Percentiles rank a stretch among this genome's conserved stretches.
Conservation (phyloP, 2,329 filamentous ascomycete species). For the Thermothelomyces thermophilus region DNA sequence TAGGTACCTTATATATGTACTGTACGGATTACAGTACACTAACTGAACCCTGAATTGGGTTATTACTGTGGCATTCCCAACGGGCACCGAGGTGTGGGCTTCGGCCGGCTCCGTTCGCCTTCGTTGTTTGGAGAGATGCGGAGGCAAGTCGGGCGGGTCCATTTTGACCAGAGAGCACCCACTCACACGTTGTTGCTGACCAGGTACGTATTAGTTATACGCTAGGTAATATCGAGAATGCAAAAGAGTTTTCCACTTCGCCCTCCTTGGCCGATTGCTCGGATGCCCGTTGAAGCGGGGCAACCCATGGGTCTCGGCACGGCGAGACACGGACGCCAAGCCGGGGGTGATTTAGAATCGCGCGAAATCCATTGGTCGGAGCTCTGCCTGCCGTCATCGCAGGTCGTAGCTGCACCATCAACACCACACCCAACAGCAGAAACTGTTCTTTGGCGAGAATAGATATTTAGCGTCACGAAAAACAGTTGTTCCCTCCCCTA, state of each 20-base stretch:
- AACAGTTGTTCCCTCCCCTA: too few species aligned
- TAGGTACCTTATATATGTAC: too few species aligned
- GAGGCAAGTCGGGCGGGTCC: conserved; percentile 7
- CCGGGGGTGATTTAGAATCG: conserved; percentile 15
- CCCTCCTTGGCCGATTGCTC: neutral
- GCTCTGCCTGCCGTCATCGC: conserved; percentile 18
- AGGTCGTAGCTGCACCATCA: conserved; percentile 6
- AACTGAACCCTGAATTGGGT: too few species aligned
- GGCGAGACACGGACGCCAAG: conserved; percentile 10
- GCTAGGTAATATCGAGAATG: conserved; percentile 3
- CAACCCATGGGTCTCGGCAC: neutral
- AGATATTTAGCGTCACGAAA: too few species aligned
- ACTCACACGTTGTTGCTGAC: too few species aligned
- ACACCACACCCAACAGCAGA: neutral
- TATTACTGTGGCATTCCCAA: neutral
- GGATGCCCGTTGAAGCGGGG: conserved; percentile 4
- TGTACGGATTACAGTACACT: too few species aligned
- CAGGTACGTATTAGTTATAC: too few species aligned
- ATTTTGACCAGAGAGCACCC: neutral
- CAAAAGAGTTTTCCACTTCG: neutral
- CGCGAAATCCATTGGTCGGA: conserved; percentile 11
- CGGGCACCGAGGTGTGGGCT: neutral
- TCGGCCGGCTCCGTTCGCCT: conserved; percentile 20
- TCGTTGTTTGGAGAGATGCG: conserved; percentile 2
- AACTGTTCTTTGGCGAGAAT: too few species aligned